Base-by-base conservation (phyloP, 2,329 filamentous ascomycete genomes). In the Myriosclerotinia scirpicola region DNA sequence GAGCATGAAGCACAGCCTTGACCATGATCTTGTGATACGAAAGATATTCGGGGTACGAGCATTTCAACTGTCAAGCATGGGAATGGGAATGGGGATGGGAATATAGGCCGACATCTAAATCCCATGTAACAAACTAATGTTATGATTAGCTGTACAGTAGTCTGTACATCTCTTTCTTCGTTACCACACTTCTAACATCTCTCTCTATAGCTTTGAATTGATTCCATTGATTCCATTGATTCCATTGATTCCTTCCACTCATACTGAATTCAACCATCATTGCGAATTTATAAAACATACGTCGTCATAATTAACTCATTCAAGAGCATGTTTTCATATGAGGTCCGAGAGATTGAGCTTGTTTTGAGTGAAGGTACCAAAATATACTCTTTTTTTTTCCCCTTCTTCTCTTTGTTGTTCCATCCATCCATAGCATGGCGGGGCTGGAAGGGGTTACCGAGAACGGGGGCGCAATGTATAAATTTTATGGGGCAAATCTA, bases 351-450 rank as follows among this genome's bases (percentile, higher is more conserved):
- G 1, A 14, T 59, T 36, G 30, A 59, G 17, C 3, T 48, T 59
- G 56, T 59, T 59, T 59, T 46, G 56, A 59, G 26, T 59, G 26
- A 59, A 46, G 40, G 26, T 34, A 14, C 17, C 15, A 59, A 58
- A 46, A 46, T 34, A 46, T 7, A 46, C 15, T 46, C n/a, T n/a
- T n/a, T n/a, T n/a, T n/a, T n/a, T n/a, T n/a, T n/a, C n/a, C n/a
- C n/a, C n/a, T 46, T 20, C 1, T 50, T 50, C 7, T 11, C 26
- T 38, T 22, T 59, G 17, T 34, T 14, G 14, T 15, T 56, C 38
- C 38, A 7, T 38, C 38, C 38, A 14, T 46, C 26, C 55, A 59
- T 56, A 7, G 42, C 36, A 56, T 22, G 42, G 56, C 42, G 42
- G 56, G 56, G 46, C 46, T 26, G 30, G 40, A 30, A 22, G 22